phyloP scores from a whole-genome alignment of 2,329 filamentous ascomycete genomes.

The Aspergillus brasiliensis region DNA sequence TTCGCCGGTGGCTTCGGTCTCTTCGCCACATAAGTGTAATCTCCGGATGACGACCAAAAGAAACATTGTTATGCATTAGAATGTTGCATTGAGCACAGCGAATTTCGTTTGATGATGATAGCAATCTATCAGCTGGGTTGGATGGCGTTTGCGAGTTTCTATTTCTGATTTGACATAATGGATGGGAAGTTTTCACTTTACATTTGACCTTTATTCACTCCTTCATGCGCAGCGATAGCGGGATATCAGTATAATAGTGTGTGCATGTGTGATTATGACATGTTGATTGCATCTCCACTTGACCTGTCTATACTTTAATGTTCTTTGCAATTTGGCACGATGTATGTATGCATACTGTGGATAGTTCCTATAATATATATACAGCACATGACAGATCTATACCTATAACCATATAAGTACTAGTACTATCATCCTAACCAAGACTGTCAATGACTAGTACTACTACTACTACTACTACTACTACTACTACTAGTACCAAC shows the following conservation, averaged over 20 bases:
- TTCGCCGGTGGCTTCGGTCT: constrained; percentile 48
- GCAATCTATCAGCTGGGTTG: constrained; percentile 29
- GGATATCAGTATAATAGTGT: constrained; percentile 4
- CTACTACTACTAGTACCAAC: too few species aligned
- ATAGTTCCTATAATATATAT: too few species aligned
- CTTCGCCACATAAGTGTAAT: constrained; percentile 27
- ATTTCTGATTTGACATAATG: constrained; percentile 9
- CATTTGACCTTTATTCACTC: background rate
- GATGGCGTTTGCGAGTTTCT: constrained; percentile 12
- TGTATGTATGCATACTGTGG: background rate
- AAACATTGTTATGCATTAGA: constrained; percentile 16
- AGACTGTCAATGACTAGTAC: too few species aligned
- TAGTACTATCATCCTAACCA: too few species aligned
- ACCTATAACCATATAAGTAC: too few species aligned
- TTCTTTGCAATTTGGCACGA: background rate
- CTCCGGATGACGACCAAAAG: background rate
- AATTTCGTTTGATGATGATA: constrained; percentile 29
- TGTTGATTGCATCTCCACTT: background rate
- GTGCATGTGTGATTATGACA: background rate
- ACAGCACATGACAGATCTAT: too few species aligned
- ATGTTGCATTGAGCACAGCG: constrained; percentile 24
- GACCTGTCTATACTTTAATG: background rate
- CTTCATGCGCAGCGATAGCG: constrained; percentile 2
- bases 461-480: too few species aligned
- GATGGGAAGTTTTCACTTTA: constrained; percentile 7